Conservation (phyloP, 2,329 filamentous ascomycete genomes). For the Pseudofabraea citricarpa region DNA sequence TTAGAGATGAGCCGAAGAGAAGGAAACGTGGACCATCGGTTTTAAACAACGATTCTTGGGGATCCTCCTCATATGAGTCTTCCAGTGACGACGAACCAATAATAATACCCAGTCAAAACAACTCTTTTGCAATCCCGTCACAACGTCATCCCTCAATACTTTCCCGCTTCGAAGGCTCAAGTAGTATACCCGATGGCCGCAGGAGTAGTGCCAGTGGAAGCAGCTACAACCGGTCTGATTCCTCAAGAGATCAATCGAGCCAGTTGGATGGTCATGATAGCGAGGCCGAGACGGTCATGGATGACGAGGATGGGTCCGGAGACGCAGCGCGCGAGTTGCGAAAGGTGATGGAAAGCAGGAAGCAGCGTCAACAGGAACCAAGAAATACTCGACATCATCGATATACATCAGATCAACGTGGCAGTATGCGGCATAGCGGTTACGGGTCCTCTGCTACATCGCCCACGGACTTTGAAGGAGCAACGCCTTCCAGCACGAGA, state of each 20-base stretch:
- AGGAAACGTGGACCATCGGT: slow-evolving; percentile 13
- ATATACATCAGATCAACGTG: slow-evolving; percentile 13
- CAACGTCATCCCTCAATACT: slow-evolving; percentile 19
- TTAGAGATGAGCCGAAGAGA: slow-evolving; percentile 17
- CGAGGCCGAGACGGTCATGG: slow-evolving; percentile 54
- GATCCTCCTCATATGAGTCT: slow-evolving; percentile 43
- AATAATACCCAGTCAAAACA: slow-evolving; percentile 56
- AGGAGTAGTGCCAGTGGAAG: slow-evolving; percentile 18
- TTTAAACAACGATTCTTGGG: slow-evolving; percentile 31
- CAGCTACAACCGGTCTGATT: slow-evolving; percentile 24
- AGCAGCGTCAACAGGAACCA: slow-evolving; percentile 16
- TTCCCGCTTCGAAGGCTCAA: slow-evolving; percentile 18
- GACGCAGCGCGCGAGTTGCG: slow-evolving; percentile 57
- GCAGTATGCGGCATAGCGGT: slow-evolving; percentile 14
- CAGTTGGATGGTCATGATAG: slow-evolving; percentile 37
- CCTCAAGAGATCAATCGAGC: slow-evolving; percentile 22
- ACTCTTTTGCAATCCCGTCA: slow-evolving; percentile 40
- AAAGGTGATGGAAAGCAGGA: slow-evolving; percentile 38
- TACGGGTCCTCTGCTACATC: slow-evolving; percentile 35
- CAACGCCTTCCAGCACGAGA: slow-evolving; percentile 36
- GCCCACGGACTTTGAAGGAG: slow-evolving; percentile 44
- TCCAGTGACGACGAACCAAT: slow-evolving; percentile 62
- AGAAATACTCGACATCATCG: slow-evolving; percentile 18
- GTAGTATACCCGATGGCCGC: slow-evolving; percentile 9
- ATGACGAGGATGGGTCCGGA: slow-evolving; percentile 41